A percentile compares a stretch with the other conserved stretches of the same genome.
Conservation (phyloP, 495 filamentous ascomycete species). For the Penicillium coffeae region DNA sequence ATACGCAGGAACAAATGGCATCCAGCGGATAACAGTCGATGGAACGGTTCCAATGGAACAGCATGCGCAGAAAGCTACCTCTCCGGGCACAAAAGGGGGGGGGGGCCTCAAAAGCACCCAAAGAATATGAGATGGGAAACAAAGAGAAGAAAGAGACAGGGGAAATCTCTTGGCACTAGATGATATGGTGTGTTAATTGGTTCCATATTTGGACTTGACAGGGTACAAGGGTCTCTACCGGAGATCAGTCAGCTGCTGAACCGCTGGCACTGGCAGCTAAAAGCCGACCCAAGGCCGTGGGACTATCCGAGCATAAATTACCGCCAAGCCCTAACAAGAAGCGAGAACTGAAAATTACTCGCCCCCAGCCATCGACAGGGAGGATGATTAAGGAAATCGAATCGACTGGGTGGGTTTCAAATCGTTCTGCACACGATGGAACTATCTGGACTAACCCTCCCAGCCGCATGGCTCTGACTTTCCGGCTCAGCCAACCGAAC, state of each 20-base stretch:
- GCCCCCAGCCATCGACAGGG: neutral
- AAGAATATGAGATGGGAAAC: neutral
- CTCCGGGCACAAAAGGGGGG: neutral
- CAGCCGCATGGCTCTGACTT: no score
- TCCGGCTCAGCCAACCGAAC: no score
- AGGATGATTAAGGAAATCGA: neutral
- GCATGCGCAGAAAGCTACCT: no score
- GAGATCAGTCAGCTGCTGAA: neutral
- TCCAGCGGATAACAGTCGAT: neutral
- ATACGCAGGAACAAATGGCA: neutral
- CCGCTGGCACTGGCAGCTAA: no score
- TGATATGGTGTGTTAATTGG: neutral
- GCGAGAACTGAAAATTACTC: slow-evolving; percentile 6
- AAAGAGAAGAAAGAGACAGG: neutral
- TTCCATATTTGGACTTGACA: neutral
- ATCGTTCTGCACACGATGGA: neutral
- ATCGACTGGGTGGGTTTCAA: neutral
- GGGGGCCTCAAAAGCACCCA: neutral
- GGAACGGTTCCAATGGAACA: neutral
- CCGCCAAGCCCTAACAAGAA: neutral
- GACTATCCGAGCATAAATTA: no score
- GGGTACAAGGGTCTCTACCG: neutral
- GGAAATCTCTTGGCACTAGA: neutral
- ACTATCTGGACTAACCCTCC: neutral
- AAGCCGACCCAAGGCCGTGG: no score